Percentiles rank a stretch among this genome's conserved stretches.
Conservation (phyloP, 2,329 filamentous ascomycete species). For the Botrytis deweyae region DNA sequence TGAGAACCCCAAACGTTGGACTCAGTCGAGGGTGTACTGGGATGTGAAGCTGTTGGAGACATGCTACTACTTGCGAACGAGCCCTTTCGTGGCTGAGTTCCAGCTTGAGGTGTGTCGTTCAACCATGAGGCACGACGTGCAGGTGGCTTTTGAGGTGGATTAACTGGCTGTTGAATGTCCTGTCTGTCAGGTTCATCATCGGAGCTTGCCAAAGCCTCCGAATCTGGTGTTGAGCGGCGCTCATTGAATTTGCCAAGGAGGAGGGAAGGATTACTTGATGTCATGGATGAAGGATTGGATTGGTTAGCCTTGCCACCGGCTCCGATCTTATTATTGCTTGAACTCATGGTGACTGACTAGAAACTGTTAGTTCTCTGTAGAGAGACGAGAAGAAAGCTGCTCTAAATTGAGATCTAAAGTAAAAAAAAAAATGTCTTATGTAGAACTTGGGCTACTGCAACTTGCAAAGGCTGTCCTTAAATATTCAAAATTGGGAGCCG, state of each 20-base stretch:
- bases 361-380: neutral
- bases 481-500: neutral
- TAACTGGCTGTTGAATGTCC: slow-evolving; percentile 49
- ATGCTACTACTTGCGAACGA: slow-evolving; percentile 76
- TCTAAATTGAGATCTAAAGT: neutral
- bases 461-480: neutral
- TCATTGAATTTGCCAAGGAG: slow-evolving; percentile 74
- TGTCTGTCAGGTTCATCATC: slow-evolving; percentile 81
- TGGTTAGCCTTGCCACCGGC: slow-evolving; percentile 47
- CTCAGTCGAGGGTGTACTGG: slow-evolving; percentile 74
- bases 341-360: slow-evolving; percentile 30
- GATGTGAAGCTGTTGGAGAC: slow-evolving; percentile 77
- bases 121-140: slow-evolving; percentile 79
- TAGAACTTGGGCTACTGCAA: neutral
- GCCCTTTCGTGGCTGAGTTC: slow-evolving; percentile 64
- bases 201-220: slow-evolving; percentile 88
- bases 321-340: slow-evolving; percentile 29
- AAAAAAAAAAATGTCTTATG: neutral
- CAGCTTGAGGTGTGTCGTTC: slow-evolving; percentile 70
- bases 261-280: slow-evolving; percentile 61
- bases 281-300: slow-evolving; percentile 47
- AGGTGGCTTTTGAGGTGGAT: slow-evolving; percentile 56
- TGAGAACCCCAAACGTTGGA: slow-evolving; percentile 56
- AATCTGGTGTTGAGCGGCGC: slow-evolving; percentile 87
- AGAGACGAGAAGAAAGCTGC: neutral